Evolutionary conservation across 2,329 filamentous ascomycete genomes (phyloP).

Genomic region (Aspergillus nomiae): DNA sequence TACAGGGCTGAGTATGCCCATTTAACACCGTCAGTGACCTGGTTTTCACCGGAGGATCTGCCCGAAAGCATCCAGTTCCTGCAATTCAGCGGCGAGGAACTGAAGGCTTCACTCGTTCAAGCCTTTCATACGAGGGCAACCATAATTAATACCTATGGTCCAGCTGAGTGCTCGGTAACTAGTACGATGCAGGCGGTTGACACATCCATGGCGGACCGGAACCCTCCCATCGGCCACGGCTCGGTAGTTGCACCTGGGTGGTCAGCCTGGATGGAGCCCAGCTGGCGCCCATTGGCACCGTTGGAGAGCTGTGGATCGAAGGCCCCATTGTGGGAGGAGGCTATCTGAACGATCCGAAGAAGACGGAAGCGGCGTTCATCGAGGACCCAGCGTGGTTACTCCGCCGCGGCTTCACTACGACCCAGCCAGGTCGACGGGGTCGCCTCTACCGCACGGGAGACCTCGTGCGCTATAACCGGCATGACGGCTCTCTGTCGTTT

Average conservation of each 20-base stretch:
- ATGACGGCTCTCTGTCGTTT: conserved; percentile 21
- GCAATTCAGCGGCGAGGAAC: background rate
- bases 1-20: conserved; percentile 44
- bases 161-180: conserved; percentile 7
- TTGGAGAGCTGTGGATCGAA: conserved; percentile 4
- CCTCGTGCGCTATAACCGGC: conserved; percentile 40
- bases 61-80: background rate
- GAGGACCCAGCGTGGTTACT: background rate
- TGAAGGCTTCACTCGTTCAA: background rate
- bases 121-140: background rate
- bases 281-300: conserved; percentile 8
- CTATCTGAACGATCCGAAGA: conserved; percentile 1
- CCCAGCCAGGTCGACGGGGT: background rate
- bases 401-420: background rate
- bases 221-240: background rate
- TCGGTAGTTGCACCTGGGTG: background rate
- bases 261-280: background rate
- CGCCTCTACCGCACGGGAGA: conserved; percentile 15
- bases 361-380: conserved; percentile 2
- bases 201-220: background rate
- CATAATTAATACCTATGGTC: conserved; percentile 7
- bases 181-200: background rate
- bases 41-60: background rate
- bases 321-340: background rate
- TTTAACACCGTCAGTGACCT: background rate